Evolutionary conservation across 73 alveolate species (phyloP).

Genomic region (Paraurostyla sp.): DNA sequence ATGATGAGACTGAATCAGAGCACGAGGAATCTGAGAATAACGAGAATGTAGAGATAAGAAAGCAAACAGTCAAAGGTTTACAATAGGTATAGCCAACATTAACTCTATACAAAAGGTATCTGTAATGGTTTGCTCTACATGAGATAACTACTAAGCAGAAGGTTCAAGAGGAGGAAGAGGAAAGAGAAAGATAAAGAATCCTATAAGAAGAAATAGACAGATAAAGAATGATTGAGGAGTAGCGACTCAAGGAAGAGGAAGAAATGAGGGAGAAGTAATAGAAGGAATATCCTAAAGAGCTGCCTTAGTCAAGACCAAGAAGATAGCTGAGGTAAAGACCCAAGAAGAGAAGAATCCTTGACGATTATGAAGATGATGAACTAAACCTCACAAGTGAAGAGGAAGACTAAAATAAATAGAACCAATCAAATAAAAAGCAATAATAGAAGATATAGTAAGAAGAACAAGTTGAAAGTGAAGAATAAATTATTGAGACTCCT

Average conservation of each 20-base stretch:
- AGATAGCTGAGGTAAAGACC: no score
- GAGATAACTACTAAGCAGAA: not conserved
- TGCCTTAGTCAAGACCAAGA: no score
- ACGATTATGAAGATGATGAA: not conserved
- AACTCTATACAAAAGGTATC: conserved; percentile 1
- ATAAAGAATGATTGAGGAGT: not conserved
- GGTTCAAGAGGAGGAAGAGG: not conserved
- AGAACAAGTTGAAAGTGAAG: no score
- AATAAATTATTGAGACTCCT: no score
- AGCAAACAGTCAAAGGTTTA: not conserved
- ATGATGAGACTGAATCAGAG: conserved; percentile 64
- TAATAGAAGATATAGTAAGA: no score
- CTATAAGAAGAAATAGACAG: not conserved
- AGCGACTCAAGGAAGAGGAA: not conserved
- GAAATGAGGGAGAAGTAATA: not conserved
- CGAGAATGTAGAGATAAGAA: not conserved
- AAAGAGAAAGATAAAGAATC: not conserved
- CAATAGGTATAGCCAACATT: conserved; percentile 6
- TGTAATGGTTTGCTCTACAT: conserved; percentile 5
- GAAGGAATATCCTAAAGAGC: not conserved
- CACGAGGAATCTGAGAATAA: conserved; percentile 14
- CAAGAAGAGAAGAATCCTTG: no score
- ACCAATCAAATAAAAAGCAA: no score
- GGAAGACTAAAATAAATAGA: no score
- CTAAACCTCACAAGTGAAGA: not conserved